phyloP scores from a whole-genome alignment of 2,329 filamentous ascomycete genomes.

The Monosporascus sp. region DNA sequence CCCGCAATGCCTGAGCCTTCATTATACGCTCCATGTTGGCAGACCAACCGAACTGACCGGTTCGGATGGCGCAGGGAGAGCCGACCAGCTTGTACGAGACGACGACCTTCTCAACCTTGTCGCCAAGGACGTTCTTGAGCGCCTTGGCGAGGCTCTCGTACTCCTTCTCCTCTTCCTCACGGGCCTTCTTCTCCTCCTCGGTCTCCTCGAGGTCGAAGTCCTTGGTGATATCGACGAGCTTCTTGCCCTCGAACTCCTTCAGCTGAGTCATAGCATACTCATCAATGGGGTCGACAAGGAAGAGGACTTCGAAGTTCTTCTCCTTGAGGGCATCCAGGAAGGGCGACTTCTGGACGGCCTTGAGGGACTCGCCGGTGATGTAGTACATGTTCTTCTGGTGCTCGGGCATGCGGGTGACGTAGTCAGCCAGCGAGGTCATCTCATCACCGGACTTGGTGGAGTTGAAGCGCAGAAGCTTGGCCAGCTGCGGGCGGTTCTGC shows the following conservation, averaged over 20 bases:
- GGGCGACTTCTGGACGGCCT: slow-evolving; percentile 95
- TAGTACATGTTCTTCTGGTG: slow-evolving; percentile 99
- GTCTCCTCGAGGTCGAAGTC: slow-evolving; percentile 99
- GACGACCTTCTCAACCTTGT: slow-evolving; percentile 99
- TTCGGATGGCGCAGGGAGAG: slow-evolving; percentile 96
- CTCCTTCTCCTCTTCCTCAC: slow-evolving; percentile 97
- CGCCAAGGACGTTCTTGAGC: slow-evolving; percentile 97
- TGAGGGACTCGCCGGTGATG: slow-evolving; percentile 99
- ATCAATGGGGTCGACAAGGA: slow-evolving; percentile 98
- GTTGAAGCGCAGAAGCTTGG: slow-evolving; percentile 98
- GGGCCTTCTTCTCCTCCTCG: slow-evolving; percentile 95
- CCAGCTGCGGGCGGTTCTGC: slow-evolving; percentile 87
- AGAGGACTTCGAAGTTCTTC: slow-evolving; percentile 99
- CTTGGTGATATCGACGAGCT: slow-evolving; percentile 99
- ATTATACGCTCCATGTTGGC: slow-evolving; percentile 99
- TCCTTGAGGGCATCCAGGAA: slow-evolving; percentile 98
- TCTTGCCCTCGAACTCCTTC: slow-evolving; percentile 99
- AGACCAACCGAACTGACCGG: slow-evolving; percentile 99
- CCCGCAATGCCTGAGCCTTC: slow-evolving; percentile 99
- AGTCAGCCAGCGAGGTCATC: slow-evolving; percentile 90
- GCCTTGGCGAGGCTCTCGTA: slow-evolving; percentile 91
- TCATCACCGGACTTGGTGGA: slow-evolving; percentile 99
- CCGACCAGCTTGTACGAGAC: slow-evolving; percentile 95
- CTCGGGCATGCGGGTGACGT: slow-evolving; percentile 98
- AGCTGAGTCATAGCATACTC: slow-evolving; percentile 99